Conservation (phyloP, 768 basidiomycete genomes). For the Gloeophyllum trabeum region DNA sequence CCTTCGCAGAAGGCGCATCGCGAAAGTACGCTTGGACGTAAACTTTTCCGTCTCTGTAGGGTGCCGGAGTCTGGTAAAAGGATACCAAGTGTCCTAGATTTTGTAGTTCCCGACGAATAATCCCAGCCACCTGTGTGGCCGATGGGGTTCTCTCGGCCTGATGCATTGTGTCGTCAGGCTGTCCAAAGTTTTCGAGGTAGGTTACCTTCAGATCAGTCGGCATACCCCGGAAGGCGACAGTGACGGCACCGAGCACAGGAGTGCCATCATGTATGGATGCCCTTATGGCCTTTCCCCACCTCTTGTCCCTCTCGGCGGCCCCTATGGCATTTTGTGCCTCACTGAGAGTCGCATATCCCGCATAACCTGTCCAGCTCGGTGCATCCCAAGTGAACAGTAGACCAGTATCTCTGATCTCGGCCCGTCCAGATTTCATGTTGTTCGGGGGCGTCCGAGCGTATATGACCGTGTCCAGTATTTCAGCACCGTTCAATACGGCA, state of each 20-base stretch:
- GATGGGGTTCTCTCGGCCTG: constrained; percentile 34
- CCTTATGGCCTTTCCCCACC: constrained; percentile 28
- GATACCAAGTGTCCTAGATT: constrained; percentile 23
- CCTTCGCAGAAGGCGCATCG: constrained; percentile 37
- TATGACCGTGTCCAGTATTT: background rate
- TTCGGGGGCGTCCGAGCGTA: background rate
- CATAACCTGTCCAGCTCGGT: constrained; percentile 45
- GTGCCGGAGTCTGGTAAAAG: constrained; percentile 38
- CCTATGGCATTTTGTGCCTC: constrained; percentile 42
- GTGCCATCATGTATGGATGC: constrained; percentile 44
- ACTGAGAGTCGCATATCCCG: constrained; percentile 42
- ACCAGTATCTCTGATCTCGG: background rate
- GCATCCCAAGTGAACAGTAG: constrained; percentile 52
- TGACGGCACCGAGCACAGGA: constrained; percentile 46
- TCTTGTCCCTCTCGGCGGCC: constrained; percentile 22
- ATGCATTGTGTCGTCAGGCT: constrained; percentile 38
- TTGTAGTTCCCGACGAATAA: constrained; percentile 25
- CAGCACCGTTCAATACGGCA: background rate
- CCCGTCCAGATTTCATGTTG: constrained; percentile 13
- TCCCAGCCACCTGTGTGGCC: constrained; percentile 21
- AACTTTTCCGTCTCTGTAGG: constrained; percentile 36
- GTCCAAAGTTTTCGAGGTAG: constrained; percentile 32
- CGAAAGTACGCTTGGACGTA: constrained; percentile 47
- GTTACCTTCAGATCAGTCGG: constrained; percentile 31
- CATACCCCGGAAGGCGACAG: constrained; percentile 46